Percentiles rank a stretch among this genome's conserved stretches.
phyloP scores from a whole-genome alignment of 345 rosid species.

The Lumnitzera racemosa region DNA sequence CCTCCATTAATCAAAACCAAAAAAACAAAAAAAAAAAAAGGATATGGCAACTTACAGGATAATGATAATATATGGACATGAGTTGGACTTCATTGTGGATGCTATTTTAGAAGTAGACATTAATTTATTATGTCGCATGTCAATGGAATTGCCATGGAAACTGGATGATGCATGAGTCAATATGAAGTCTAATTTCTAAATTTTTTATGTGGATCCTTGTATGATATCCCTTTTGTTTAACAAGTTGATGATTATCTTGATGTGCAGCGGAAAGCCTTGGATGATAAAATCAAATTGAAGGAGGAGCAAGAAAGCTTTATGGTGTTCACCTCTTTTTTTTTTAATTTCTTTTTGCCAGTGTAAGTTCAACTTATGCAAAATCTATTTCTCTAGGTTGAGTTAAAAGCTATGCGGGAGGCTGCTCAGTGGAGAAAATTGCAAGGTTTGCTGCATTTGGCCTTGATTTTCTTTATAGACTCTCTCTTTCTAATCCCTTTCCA shows the following conservation, averaged over 20 bases:
- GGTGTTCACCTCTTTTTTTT: conserved; percentile 36
- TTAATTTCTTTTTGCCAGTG: background rate
- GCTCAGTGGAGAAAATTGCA: conserved; percentile 91
- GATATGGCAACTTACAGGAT: no score
- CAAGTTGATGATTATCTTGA: conserved; percentile 5
- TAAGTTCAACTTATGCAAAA: conserved; percentile 5
- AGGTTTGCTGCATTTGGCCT: conserved; percentile 30
- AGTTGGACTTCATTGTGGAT: no score
- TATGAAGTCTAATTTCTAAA: background rate
- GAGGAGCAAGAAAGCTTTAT: conserved; percentile 82
- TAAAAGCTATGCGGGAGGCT: conserved; percentile 85
- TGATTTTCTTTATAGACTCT: background rate
- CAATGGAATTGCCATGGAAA: no score
- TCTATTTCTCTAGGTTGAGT: conserved; percentile 46
- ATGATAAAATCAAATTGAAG: conserved; percentile 81
- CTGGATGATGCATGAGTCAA: background rate
- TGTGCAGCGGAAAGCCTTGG: conserved; percentile 72
- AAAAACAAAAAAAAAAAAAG: no score
- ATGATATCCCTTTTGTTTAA: background rate
- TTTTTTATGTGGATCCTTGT: background rate
- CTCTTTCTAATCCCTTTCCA: background rate
- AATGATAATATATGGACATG: no score
- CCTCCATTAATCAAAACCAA: no score
- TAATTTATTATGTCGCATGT: no score
- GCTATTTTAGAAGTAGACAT: no score